Conservation (phyloP, 805 yeast genomes). For the Pichia pseudocactophila region DNA sequence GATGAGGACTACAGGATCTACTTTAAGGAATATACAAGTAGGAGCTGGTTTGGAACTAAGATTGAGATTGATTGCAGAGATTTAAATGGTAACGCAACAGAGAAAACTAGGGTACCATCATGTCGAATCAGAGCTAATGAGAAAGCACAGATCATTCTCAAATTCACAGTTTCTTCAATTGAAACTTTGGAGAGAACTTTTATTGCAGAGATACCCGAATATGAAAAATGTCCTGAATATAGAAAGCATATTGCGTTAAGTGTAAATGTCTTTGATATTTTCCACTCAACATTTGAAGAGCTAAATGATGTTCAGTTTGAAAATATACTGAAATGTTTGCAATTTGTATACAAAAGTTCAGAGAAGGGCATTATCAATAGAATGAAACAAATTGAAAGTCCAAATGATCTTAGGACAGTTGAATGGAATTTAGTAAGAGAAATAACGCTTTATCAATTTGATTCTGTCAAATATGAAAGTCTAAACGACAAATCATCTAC, state of each 20-base stretch:
- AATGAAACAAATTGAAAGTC: constrained; percentile 1
- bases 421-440: constrained; percentile 13
- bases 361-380: not conserved
- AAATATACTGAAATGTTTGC: constrained; percentile 17
- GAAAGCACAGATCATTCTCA: constrained; percentile 17
- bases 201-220: constrained; percentile 10
- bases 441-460: constrained; percentile 10
- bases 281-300: constrained; percentile 32
- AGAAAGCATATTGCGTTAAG: constrained; percentile 16
- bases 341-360: constrained; percentile 11
- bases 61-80: constrained; percentile 7
- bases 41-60: constrained; percentile 14
- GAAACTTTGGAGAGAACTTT: constrained; percentile 15
- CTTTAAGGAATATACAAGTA: constrained; percentile 25
- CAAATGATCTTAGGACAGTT: constrained; percentile 1
- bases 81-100: not conserved
- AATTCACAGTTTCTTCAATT: constrained; percentile 9
- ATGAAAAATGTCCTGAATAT: constrained; percentile 7
- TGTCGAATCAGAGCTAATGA: constrained; percentile 24
- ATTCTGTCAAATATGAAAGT: constrained; percentile 4
- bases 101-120: not conserved
- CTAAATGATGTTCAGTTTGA: constrained; percentile 17
- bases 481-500: constrained; percentile 7
- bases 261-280: constrained; percentile 18
- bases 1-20: constrained; percentile 31